Evolutionary conservation across 108 stramenopile genomes (phyloP).

Genomic region (Pseudonitzschia multiseries): DNA sequence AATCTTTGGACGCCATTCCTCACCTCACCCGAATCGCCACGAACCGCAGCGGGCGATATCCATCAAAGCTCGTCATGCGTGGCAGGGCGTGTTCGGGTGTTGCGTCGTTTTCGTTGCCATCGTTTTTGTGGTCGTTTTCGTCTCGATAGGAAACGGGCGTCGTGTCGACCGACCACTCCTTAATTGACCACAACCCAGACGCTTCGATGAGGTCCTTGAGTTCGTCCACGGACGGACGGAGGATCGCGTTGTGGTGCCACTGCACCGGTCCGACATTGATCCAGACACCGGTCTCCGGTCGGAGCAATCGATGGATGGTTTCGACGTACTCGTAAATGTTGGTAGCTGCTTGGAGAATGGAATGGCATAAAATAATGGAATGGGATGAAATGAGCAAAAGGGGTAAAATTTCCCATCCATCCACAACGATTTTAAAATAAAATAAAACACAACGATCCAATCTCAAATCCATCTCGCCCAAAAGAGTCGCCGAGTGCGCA

Average conservation of each 20-base stretch:
- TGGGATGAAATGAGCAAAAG: not conserved
- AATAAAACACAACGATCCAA: too few relatives aligned
- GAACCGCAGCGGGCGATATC: constrained; percentile 64
- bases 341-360: constrained; percentile 35
- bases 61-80: constrained; percentile 66
- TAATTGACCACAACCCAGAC: constrained; percentile 57
- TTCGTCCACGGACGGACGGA: constrained; percentile 70
- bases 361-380: not conserved
- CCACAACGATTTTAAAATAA: too few relatives aligned
- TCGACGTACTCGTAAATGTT: constrained; percentile 76
- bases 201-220: constrained; percentile 53
- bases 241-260: constrained; percentile 74
- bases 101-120: constrained; percentile 34
- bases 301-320: constrained; percentile 46
- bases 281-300: constrained; percentile 55
- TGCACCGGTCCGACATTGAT: constrained; percentile 86
- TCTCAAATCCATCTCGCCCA: too few relatives aligned
- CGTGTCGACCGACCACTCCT: constrained; percentile 62
- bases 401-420: too few relatives aligned
- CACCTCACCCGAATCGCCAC: constrained; percentile 27
- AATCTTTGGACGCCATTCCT: not conserved
- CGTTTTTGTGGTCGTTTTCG: constrained; percentile 24
- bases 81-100: too few relatives aligned
- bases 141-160: constrained; percentile 65
- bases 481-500: not conserved